Evolutionary conservation across 1,284 basidiomycete species (phyloP).

Genomic region (Puccinia hordei): DNA sequence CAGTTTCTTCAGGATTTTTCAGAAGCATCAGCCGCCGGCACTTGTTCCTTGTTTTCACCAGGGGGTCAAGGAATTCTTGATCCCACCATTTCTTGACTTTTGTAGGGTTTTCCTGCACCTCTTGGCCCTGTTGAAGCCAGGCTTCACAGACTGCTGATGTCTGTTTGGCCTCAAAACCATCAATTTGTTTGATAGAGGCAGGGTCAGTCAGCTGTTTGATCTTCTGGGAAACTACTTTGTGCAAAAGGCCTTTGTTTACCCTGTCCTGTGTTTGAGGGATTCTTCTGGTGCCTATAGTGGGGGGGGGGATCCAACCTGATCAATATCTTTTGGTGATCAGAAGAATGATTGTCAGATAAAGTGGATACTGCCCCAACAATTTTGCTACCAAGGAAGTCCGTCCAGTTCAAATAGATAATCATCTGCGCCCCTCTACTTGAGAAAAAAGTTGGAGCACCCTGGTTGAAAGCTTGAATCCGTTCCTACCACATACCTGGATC

Average conservation of each 20-base stretch:
- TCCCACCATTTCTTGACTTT: constrained; percentile 31
- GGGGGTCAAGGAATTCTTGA: constrained; percentile 2
- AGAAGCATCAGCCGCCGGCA: background rate
- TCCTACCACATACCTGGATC: background rate
- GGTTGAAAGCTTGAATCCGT: background rate
- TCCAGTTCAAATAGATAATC: constrained; percentile 16
- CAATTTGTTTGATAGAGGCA: too few relatives aligned
- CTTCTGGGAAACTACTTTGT: background rate
- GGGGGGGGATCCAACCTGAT: background rate
- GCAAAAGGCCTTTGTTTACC: background rate
- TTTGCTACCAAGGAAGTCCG: background rate
- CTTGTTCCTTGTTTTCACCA: background rate
- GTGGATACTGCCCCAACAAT: background rate
- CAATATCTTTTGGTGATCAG: background rate
- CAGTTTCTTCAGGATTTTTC: background rate
- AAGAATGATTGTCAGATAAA: background rate
- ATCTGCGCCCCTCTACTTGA: background rate
- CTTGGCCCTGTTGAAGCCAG: background rate
- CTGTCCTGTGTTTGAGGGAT: background rate
- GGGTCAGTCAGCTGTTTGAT: background rate
- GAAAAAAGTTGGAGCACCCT: background rate
- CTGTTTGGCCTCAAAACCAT: background rate
- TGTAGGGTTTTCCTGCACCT: background rate
- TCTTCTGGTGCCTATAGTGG: background rate
- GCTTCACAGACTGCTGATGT: background rate